These are phyloP conservation scores for Fraxinus excelsior DNA, from an alignment of 257 asterid genomes.

Conservation along the genomic window DNA sequence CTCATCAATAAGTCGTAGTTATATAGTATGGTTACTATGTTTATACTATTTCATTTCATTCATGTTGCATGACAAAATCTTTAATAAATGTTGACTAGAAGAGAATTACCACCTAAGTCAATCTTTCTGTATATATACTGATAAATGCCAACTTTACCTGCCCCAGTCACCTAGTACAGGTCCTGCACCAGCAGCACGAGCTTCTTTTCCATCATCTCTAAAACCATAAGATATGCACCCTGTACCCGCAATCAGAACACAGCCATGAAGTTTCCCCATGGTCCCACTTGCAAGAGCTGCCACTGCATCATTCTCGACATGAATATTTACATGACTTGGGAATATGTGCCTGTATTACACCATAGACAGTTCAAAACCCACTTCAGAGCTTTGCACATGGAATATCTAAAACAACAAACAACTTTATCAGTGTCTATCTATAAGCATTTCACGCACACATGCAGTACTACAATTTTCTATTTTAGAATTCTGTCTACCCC, in stretches of 20 bases:
- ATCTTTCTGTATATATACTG: neutral
- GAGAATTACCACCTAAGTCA: neutral
- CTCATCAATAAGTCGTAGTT: neutral
- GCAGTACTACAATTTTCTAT: constrained; percentile 8
- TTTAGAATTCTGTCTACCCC: neutral
- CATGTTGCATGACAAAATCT: neutral
- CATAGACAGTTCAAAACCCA: constrained; percentile 29
- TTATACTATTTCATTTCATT: neutral
- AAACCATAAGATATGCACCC: constrained; percentile 95
- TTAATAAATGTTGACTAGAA: neutral
- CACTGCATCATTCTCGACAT: constrained; percentile 88
- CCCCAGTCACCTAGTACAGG: constrained; percentile 99
- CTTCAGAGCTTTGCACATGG: constrained; percentile 7
- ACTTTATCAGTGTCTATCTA: neutral
- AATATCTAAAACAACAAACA: constrained; percentile 7
- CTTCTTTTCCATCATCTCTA: constrained; percentile 87
- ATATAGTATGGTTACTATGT: neutral
- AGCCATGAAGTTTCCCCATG: constrained; percentile 88
- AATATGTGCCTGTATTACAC: constrained; percentile 59
- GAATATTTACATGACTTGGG: constrained; percentile 63
- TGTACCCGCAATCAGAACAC: constrained; percentile 93
- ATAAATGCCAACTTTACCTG: constrained; percentile 54
- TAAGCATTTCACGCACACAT: neutral
- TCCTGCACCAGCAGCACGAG: constrained; percentile 98
- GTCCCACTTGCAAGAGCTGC: constrained; percentile 99